A percentile compares a stretch with the other conserved stretches of the same genome.
Conservation (phyloP, 2,329 filamentous ascomycete genomes). For the Furcasterigmium furcatum region DNA sequence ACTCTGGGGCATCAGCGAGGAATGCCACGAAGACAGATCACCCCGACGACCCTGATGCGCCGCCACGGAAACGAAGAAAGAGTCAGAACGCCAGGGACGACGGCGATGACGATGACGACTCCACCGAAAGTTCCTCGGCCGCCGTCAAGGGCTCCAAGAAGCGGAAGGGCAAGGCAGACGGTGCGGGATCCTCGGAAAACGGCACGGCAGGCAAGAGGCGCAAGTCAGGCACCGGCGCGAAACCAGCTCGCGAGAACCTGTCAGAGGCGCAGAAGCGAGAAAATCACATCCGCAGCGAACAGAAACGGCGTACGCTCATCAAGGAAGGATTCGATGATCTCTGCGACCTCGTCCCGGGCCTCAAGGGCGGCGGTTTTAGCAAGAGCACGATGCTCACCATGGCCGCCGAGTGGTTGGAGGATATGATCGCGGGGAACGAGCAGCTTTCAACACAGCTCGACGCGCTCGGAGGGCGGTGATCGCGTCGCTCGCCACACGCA, state of each 20-base stretch:
- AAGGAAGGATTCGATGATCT: constrained; percentile 81
- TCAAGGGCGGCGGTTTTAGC: constrained; percentile 72
- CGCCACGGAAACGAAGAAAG: constrained; percentile 52
- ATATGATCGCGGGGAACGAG: constrained; percentile 67
- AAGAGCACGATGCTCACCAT: constrained; percentile 78
- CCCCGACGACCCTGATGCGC: constrained; percentile 28
- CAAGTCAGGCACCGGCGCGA: constrained; percentile 43
- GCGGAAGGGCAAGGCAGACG: constrained; percentile 45
- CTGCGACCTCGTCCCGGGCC: constrained; percentile 70
- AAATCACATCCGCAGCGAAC: constrained; percentile 85
- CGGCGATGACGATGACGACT: constrained; percentile 34
- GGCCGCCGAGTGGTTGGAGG: constrained; percentile 75
- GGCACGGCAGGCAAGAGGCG: constrained; percentile 41
- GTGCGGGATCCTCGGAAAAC: constrained; percentile 27
- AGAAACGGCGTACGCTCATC: constrained; percentile 80
- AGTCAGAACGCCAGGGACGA: constrained; percentile 44
- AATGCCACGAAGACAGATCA: not conserved
- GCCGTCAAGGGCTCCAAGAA: constrained; percentile 32
- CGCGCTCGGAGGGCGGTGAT: constrained; percentile 23
- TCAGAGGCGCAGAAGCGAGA: constrained; percentile 77
- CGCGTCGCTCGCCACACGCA: not conserved
- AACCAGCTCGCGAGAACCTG: constrained; percentile 65
- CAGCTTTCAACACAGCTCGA: constrained; percentile 50
- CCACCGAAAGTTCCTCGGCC: constrained; percentile 34
- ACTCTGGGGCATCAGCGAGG: constrained; percentile 12